These are phyloP conservation scores for Hyphochytrium catenoides DNA, from an alignment of 352 stramenopile genomes.

Conservation along the genomic window DNA sequence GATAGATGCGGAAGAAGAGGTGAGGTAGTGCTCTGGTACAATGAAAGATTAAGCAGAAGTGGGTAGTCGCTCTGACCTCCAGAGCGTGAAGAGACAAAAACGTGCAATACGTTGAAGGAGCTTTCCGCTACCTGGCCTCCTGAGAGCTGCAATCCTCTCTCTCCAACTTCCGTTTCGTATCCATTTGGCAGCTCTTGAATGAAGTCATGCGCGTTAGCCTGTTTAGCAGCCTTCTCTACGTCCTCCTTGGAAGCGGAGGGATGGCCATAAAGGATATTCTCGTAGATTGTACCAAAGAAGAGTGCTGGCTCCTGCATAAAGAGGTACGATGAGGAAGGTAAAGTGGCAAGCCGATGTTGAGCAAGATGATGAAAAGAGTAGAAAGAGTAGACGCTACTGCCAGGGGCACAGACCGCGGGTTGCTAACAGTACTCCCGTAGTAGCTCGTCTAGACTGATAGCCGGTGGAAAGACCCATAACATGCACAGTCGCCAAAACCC, in stretches of 20 bases:
- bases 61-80: no score
- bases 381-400: background rate
- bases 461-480: no score
- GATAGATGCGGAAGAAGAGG: no score
- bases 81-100: no score
- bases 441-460: no score
- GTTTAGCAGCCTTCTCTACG: constrained; percentile 27
- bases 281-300: constrained; percentile 41
- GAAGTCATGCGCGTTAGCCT: constrained; percentile 47
- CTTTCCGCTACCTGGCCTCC: no score
- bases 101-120: no score
- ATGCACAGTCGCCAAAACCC: no score
- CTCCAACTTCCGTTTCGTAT: constrained; percentile 89
- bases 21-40: no score
- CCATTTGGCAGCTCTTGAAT: constrained; percentile 58
- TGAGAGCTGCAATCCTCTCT: constrained; percentile 85
- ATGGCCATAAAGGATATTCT: constrained; percentile 61
- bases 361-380: background rate
- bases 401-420: no score
- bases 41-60: no score
- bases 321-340: background rate
- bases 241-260: constrained; percentile 22
- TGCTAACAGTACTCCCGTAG: no score
- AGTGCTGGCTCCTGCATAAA: constrained; percentile 28
- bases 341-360: background rate